Conservation (phyloP, 805 yeast species). For the Candida andamanensis region DNA sequence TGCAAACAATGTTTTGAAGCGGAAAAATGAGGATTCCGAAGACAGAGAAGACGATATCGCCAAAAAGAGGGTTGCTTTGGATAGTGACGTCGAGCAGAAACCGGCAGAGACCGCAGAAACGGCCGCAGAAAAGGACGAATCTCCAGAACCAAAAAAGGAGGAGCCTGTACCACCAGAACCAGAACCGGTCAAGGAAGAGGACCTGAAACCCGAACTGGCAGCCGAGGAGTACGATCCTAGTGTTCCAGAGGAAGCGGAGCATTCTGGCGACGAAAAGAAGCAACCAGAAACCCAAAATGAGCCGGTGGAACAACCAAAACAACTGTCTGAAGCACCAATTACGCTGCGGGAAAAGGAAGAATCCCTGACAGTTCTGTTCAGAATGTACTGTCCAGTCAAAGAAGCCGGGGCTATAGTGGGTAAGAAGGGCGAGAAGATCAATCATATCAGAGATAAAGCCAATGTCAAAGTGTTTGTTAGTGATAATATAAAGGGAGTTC, state of each 20-base stretch:
- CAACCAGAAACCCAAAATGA: background rate
- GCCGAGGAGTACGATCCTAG: conserved; percentile 2
- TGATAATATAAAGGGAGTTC: conserved; percentile 65
- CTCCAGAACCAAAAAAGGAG: background rate
- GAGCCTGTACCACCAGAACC: background rate
- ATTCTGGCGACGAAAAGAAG: background rate
- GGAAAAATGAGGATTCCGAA: conserved; percentile 61
- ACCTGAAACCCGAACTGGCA: conserved; percentile 1
- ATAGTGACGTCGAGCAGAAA: conserved; percentile 39
- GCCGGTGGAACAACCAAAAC: conserved; percentile 1
- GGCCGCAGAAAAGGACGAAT: conserved; percentile 5
- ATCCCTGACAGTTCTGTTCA: conserved; percentile 58
- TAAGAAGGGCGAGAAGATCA: conserved; percentile 71
- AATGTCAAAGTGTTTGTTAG: conserved; percentile 64
- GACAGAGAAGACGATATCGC: conserved; percentile 42
- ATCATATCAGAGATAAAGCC: conserved; percentile 58
- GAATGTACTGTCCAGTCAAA: conserved; percentile 71
- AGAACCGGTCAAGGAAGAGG: background rate
- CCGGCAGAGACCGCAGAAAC: conserved; percentile 3
- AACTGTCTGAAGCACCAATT: conserved; percentile 1
- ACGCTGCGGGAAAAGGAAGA: conserved; percentile 36
- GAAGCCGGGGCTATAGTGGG: conserved; percentile 78
- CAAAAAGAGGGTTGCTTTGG: conserved; percentile 66
- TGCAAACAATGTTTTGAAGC: conserved; percentile 40
- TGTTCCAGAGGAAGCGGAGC: background rate